Evolutionary conservation across 192 early-diverging fungal genomes (phyloP), one percentile per base, ranked within the genome.

Genomic region (Spizellomyces punctatus): DNA sequence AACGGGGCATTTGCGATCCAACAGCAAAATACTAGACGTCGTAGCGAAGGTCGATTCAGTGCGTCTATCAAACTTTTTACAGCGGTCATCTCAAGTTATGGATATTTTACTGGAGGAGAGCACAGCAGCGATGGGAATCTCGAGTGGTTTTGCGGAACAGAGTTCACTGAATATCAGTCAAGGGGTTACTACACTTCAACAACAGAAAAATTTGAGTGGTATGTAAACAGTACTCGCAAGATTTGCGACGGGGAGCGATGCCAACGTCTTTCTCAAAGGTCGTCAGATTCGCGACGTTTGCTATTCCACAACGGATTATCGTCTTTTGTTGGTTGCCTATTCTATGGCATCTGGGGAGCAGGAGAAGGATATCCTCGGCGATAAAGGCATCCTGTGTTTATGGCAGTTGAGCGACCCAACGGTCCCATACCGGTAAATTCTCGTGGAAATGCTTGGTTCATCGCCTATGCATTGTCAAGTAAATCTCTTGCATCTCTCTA

Each of bases 71-170:
- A 21, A 49, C 45, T 83, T 83, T 73, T 22, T 83, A 45, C 66
- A 69, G 50, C 14, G 59, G 10, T 55, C 74, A 8, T 78, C 76
- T 8, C 81, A 77, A 72, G 81, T 81, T n/a, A 74, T 83, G 62
- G 78, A 83, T 27, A 61, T 73, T 9, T 50, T 83, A 8, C 48
- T 83, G 19, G 82, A 83, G 22, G 82, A 83, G 59, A 83, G 80
- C 46, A 58, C 71, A 0, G 61, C 48, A 10, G 43, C 17, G 9
- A 43, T 10, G 42, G 76, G 63, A 54, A 58, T 76, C 22, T 57
- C 67, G 42, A 60, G 52, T 46, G 65, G 46, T 60, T 75, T 74
- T 57, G 63, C 27, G 19, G 46, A 42, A 41, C 46, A 10, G 49
- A 64, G 67, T 14, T 50, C 64, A 14, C 10, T 82, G 9, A 41